Percentiles rank a stretch among this genome's conserved stretches.
Conservation (phyloP, 2,329 filamentous ascomycete genomes). For the Aspergillus sp. region DNA sequence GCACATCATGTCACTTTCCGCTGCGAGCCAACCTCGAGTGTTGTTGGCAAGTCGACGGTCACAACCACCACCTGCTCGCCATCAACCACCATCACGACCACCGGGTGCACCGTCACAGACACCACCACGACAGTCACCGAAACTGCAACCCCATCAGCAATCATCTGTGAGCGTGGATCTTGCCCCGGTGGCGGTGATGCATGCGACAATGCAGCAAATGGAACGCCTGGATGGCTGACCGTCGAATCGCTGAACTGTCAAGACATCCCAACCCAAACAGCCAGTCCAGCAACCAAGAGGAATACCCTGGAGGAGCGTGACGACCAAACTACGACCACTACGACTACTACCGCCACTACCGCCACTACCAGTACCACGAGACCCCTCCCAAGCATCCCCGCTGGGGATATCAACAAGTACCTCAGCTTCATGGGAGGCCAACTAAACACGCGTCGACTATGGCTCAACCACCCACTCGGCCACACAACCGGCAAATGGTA, state of each 20-base stretch:
- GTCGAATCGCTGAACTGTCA: background rate
- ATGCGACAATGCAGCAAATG: background rate
- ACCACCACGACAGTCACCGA: slow-evolving; percentile 1
- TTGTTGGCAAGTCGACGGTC: background rate
- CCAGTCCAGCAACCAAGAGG: background rate
- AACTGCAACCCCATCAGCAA: background rate
- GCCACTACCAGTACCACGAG: background rate
- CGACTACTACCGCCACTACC: background rate
- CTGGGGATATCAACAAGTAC: background rate
- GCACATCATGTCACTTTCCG: background rate
- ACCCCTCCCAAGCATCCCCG: background rate
- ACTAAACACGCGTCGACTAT: background rate
- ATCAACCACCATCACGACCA: background rate
- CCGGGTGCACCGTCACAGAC: slow-evolving; percentile 3
- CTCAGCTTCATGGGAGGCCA: background rate
- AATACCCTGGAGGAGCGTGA: background rate
- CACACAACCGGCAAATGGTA: slow-evolving; percentile 1
- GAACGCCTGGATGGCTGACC: background rate
- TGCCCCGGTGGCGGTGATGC: background rate
- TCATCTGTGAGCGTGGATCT: background rate
- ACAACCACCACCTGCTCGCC: background rate
- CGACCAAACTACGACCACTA: too few species aligned
- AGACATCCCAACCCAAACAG: background rate
- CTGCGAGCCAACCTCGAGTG: background rate
- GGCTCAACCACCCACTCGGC: background rate